Percentiles rank a stretch among this genome's conserved stretches.
These are phyloP conservation scores for Ustilaginoidea virens DNA, from an alignment of 2,329 filamentous ascomycete genomes.

Conservation along the genomic window DNA sequence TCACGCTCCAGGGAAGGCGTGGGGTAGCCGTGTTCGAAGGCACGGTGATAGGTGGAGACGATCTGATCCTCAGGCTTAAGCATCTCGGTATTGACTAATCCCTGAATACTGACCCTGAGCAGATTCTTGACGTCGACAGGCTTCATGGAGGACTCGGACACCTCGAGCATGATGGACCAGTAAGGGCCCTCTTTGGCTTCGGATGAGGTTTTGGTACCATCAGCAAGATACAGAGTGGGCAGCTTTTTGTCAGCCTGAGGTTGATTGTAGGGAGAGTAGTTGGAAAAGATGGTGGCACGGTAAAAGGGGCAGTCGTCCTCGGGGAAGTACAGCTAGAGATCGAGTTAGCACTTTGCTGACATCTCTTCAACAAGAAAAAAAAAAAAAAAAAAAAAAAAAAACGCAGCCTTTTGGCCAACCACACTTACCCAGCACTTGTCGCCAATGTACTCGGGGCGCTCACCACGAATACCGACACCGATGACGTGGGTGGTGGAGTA, in stretches of 20 bases:
- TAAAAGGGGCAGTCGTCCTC: constrained; percentile 99
- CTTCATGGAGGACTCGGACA: constrained; percentile 93
- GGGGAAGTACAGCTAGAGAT: constrained; percentile 74
- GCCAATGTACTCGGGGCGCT: constrained; percentile 85
- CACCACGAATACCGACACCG: constrained; percentile 84
- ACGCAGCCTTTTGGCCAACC: too few relatives aligned
- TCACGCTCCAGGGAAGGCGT: constrained; percentile 92
- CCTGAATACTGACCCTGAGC: constrained; percentile 83
- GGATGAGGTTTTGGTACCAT: constrained; percentile 65
- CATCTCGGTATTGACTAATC: constrained; percentile 96
- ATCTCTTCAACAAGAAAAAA: too few relatives aligned
- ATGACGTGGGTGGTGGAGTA: constrained; percentile 97
- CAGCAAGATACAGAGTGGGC: constrained; percentile 68
- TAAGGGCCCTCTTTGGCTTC: constrained; percentile 80
- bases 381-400: too few relatives aligned
- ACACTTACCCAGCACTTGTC: constrained; percentile 96
- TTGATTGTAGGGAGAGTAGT: constrained; percentile 99
- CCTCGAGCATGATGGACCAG: constrained; percentile 99
- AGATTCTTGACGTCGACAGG: constrained; percentile 76
- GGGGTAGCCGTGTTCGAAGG: constrained; percentile 96
- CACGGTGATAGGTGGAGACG: constrained; percentile 93
- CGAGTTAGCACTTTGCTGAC: constrained; percentile 2
- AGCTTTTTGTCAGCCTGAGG: constrained; percentile 70
- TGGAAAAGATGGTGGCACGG: constrained; percentile 98
- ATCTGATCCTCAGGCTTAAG: constrained; percentile 84